A percentile compares a stretch with the other conserved stretches of the same genome.
These are phyloP conservation scores for Coemansia sp. DNA, from an alignment of 192 early-diverging fungal genomes.

Conservation along the genomic window DNA sequence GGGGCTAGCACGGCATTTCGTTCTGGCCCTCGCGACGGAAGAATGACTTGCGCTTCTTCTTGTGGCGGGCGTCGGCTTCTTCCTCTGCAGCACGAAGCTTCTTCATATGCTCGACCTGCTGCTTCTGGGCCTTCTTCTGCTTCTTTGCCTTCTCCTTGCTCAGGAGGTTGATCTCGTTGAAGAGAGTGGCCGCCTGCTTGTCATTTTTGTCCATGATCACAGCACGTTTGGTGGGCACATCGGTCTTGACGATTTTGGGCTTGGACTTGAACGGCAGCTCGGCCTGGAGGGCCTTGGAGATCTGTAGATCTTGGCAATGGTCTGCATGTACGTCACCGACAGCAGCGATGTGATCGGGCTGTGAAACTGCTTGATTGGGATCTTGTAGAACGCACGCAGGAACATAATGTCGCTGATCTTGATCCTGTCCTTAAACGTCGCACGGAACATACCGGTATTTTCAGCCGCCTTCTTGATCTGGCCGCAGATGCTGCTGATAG, in stretches of 20 bases:
- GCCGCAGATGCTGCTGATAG: constrained; percentile 95
- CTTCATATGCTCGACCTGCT: constrained; percentile 52
- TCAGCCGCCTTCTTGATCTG: constrained; percentile 93
- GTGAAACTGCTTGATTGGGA: no score
- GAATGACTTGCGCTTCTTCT: no score
- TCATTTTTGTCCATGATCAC: no score
- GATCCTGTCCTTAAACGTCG: constrained; percentile 97
- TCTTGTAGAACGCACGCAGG: constrained; percentile 93
- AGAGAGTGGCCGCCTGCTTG: no score
- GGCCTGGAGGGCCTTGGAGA: no score
- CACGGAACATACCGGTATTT: constrained; percentile 91
- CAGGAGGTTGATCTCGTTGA: constrained; percentile 69
- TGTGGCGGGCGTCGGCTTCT: constrained; percentile 58
- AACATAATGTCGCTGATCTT: constrained; percentile 98
- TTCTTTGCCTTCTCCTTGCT: constrained; percentile 79
- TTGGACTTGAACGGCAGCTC: no score
- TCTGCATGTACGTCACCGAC: no score
- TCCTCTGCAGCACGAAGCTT: constrained; percentile 56
- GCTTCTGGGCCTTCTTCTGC: constrained; percentile 59
- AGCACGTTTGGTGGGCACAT: no score
- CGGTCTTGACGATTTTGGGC: no score
- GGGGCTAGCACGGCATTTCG: constrained; percentile 13
- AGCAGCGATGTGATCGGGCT: no score
- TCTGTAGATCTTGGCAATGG: no score
- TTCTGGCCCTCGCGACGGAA: constrained; percentile 63